phyloP scores from a whole-genome alignment of 2,329 filamentous ascomycete genomes.

The Purpureocillium lavendulum region DNA sequence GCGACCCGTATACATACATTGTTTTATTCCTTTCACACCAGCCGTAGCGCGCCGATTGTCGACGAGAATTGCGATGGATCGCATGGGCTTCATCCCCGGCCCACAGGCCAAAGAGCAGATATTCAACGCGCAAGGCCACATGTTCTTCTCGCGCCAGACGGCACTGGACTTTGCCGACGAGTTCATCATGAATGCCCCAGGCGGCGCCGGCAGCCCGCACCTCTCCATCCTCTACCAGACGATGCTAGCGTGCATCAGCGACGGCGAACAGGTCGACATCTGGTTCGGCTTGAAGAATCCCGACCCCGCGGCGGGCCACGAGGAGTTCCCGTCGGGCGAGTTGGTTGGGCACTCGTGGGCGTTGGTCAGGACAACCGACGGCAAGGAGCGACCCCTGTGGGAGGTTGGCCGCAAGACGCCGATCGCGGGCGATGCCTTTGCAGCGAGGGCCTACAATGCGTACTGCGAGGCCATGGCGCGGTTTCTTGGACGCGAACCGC shows the following conservation, averaged over 20 bases:
- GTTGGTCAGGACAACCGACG: conserved; percentile 5
- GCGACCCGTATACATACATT: too few relatives aligned
- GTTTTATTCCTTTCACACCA: too few relatives aligned
- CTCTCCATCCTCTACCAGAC: conserved; percentile 4
- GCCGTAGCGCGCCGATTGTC: too few relatives aligned
- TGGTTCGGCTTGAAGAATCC: conserved; percentile 9
- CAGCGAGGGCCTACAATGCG: conserved; percentile 9
- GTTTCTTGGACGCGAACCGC: conserved; percentile 1
- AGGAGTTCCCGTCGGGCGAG: conserved; percentile 4
- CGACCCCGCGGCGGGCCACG: conserved; percentile 3
- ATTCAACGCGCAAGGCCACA: conserved; percentile 8
- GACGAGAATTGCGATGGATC: conserved; percentile 6
- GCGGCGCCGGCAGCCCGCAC: neutral
- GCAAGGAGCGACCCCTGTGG: conserved; percentile 7
- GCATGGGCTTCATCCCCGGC: conserved; percentile 10
- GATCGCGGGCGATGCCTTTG: conserved; percentile 5
- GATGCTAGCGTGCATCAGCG: conserved; percentile 7
- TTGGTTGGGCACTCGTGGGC: conserved; percentile 10
- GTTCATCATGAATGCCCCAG: conserved; percentile 6
- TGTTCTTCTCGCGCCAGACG: conserved; percentile 7
- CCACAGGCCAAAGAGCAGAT: conserved; percentile 10
- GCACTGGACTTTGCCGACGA: conserved; percentile 9
- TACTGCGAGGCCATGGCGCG: conserved; percentile 8
- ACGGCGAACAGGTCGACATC: conserved; percentile 10
- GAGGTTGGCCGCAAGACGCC: conserved; percentile 9